Percentiles rank a stretch among this genome's conserved stretches.
phyloP scores from a whole-genome alignment of 805 yeast genomes.

The Wickerhamiella sergipiensis region DNA sequence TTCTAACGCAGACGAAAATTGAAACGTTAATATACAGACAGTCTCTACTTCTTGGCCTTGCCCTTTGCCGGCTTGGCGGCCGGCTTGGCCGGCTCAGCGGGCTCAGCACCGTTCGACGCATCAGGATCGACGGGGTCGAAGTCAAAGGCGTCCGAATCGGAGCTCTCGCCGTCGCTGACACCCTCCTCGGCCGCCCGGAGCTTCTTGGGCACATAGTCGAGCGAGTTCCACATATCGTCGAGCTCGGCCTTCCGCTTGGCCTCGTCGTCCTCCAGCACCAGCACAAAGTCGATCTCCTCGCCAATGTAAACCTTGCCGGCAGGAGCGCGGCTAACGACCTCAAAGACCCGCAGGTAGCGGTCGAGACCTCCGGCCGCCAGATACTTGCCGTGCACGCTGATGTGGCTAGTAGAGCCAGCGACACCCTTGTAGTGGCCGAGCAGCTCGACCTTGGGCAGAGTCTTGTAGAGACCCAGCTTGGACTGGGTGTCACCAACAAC shows the following conservation, averaged over 20 bases:
- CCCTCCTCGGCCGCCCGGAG: neutral
- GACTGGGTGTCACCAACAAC: constrained; percentile 63
- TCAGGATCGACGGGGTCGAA: neutral
- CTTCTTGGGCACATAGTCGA: constrained; percentile 13
- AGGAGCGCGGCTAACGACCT: constrained; percentile 42
- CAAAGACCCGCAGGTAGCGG: constrained; percentile 69
- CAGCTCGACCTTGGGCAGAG: constrained; percentile 22
- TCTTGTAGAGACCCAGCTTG: constrained; percentile 34
- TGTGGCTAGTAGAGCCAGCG: constrained; percentile 50
- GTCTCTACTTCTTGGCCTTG: neutral
- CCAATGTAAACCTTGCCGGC: constrained; percentile 66
- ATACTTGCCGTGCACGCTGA: constrained; percentile 19
- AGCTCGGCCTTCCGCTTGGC: constrained; percentile 21
- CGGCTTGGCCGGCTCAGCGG: neutral
- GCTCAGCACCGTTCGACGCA: neutral
- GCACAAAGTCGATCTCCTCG: constrained; percentile 45
- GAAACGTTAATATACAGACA: neutral
- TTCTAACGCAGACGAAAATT: no score
- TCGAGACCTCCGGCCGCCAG: constrained; percentile 77
- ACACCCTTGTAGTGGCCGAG: constrained; percentile 67
- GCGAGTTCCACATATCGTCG: constrained; percentile 29
- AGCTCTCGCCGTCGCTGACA: neutral
- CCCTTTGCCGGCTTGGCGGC: neutral
- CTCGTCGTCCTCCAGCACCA: constrained; percentile 33
- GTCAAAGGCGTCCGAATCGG: neutral